These are phyloP conservation scores for Fusarium nematophilum DNA, from an alignment of 2,329 filamentous ascomycete genomes.

Conservation along the genomic window DNA sequence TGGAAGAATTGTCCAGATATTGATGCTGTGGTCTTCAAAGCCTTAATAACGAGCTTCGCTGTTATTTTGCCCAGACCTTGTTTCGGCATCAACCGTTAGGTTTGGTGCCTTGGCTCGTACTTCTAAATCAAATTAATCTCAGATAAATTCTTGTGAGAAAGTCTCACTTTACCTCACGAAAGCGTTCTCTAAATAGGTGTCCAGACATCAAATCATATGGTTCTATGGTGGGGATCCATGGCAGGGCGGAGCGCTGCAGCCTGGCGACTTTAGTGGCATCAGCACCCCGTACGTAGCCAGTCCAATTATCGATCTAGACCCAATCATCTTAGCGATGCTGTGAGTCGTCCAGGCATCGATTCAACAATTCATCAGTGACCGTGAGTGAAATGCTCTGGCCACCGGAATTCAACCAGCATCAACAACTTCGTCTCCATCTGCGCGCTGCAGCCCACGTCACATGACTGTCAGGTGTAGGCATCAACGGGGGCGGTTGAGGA, in stretches of 20 bases:
- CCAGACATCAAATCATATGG: not conserved
- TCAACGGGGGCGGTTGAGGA: not conserved
- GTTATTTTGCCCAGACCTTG: no score
- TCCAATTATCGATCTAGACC: no score
- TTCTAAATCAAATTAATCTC: no score
- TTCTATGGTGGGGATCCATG: conserved; percentile 17
- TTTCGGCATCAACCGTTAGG: no score
- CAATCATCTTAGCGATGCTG: no score
- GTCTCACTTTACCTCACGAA: no score
- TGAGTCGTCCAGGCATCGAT: not conserved
- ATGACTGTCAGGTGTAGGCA: conserved; percentile 10
- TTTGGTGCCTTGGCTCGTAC: no score
- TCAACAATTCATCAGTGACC: not conserved
- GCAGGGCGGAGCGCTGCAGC: conserved; percentile 34
- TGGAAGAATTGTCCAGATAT: no score
- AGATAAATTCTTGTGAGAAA: no score
- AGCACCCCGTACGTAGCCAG: not conserved
- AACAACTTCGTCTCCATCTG: not conserved
- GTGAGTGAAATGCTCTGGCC: not conserved
- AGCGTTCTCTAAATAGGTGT: no score
- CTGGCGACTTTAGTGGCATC: conserved; percentile 26
- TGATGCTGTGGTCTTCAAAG: no score
- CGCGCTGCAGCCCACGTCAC: conserved; percentile 1
- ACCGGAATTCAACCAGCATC: not conserved
- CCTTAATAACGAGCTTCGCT: no score